Evolutionary conservation across 768 basidiomycete genomes (phyloP).

Genomic region (Lactarius pseudohatsudake): DNA sequence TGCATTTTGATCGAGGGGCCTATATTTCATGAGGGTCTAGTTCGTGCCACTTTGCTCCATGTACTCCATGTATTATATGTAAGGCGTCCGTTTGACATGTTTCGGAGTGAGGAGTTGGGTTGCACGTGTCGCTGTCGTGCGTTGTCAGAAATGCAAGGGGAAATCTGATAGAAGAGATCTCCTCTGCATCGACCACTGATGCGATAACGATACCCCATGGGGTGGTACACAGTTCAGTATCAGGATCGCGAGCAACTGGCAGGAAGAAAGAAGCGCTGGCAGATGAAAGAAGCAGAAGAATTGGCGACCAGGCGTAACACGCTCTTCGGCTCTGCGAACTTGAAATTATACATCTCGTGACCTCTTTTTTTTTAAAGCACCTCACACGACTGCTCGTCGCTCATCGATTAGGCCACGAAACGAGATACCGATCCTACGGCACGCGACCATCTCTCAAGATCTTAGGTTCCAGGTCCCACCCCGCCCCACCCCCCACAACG

Average conservation of each 20-base stretch:
- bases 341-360: not conserved
- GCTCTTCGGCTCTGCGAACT: not conserved
- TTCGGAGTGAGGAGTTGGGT: not conserved
- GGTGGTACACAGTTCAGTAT: not conserved
- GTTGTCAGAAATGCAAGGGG: not conserved
- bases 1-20: not conserved
- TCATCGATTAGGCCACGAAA: constrained; percentile 4
- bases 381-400: not conserved
- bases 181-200: not conserved
- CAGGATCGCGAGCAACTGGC: not conserved
- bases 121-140: not conserved
- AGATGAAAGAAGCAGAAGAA: not conserved
- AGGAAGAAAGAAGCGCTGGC: not conserved
- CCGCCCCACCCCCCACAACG: not conserved
- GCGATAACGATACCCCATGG: not conserved
- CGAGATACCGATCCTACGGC: not conserved
- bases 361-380: not conserved
- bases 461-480: not conserved
- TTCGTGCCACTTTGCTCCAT: not conserved
- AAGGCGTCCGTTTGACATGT: not conserved
- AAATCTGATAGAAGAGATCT: constrained; percentile 1
- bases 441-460: not conserved
- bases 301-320: not conserved
- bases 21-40: not conserved
- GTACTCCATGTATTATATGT: not conserved